Evolutionary conservation across 1,284 basidiomycete genomes (phyloP).

Genomic region (Boletellus sp.): DNA sequence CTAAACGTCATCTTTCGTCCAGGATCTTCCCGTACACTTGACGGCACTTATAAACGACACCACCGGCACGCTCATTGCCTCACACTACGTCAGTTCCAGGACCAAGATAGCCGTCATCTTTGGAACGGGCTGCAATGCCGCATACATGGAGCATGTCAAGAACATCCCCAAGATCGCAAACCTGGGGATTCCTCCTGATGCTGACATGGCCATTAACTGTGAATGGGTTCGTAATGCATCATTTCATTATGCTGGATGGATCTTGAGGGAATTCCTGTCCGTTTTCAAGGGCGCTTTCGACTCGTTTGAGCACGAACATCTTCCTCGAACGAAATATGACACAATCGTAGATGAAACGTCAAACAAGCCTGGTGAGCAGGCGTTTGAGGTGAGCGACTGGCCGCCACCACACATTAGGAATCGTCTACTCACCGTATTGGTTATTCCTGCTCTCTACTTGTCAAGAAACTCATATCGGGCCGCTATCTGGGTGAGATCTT

Average conservation of each 20-base stretch:
- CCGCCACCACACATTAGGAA: neutral
- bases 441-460: neutral
- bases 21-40: slow-evolving; percentile 74
- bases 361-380: slow-evolving; percentile 96
- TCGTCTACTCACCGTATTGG: neutral
- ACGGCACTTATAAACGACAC: slow-evolving; percentile 96
- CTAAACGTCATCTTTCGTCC: neutral
- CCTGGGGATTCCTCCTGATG: slow-evolving; percentile 66
- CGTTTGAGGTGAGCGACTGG: slow-evolving; percentile 63
- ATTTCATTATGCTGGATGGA: neutral
- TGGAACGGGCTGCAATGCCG: slow-evolving; percentile 97
- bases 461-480: slow-evolving; percentile 95
- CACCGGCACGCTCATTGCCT: slow-evolving; percentile 95
- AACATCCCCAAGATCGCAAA: slow-evolving; percentile 77
- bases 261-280: neutral
- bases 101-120: slow-evolving; percentile 97
- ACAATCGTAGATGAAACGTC: slow-evolving; percentile 88
- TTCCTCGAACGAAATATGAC: slow-evolving; percentile 94
- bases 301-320: slow-evolving; percentile 91
- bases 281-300: slow-evolving; percentile 86
- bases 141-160: slow-evolving; percentile 88
- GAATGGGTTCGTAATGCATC: slow-evolving; percentile 67
- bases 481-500: slow-evolving; percentile 97
- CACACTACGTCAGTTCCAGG: slow-evolving; percentile 88
- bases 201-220: slow-evolving; percentile 94